Conservation (phyloP, 2,329 filamentous ascomycete genomes). For the Neonectria faginata region DNA sequence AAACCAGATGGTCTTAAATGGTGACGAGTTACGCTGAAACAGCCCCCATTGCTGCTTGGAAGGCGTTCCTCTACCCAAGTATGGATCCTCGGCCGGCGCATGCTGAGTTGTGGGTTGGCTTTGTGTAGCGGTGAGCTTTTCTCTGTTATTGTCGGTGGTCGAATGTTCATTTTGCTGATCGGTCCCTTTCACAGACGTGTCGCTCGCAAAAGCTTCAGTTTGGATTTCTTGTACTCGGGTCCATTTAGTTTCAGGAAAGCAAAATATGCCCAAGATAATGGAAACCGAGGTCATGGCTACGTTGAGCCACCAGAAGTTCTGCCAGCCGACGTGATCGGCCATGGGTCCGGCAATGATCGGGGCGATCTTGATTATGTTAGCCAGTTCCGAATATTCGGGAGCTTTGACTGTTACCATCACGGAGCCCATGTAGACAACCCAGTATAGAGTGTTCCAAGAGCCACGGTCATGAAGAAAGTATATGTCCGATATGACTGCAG, state of each 20-base stretch:
- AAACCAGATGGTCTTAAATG: constrained; percentile 3
- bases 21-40: constrained; percentile 10
- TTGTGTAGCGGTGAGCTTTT: background rate
- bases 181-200: background rate
- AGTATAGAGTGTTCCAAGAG: constrained; percentile 7
- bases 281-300: constrained; percentile 11
- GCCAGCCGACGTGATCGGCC: constrained; percentile 20
- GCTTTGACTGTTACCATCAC: background rate
- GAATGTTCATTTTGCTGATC: constrained; percentile 8
- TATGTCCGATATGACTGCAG: constrained; percentile 1
- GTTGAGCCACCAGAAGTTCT: constrained; percentile 17
- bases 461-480: constrained; percentile 18
- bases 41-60: constrained; percentile 9
- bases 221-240: background rate
- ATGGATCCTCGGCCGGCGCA: background rate
- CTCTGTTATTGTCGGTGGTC: background rate
- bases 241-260: constrained; percentile 13
- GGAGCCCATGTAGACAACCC: constrained; percentile 6
- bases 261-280: background rate
- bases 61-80: constrained; percentile 8
- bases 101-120: background rate
- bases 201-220: background rate
- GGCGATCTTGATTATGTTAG: background rate
- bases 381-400: too few species aligned
- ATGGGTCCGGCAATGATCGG: constrained; percentile 12